Conservation (phyloP, 495 filamentous ascomycete genomes). For the Penicillium simplicissimum region DNA sequence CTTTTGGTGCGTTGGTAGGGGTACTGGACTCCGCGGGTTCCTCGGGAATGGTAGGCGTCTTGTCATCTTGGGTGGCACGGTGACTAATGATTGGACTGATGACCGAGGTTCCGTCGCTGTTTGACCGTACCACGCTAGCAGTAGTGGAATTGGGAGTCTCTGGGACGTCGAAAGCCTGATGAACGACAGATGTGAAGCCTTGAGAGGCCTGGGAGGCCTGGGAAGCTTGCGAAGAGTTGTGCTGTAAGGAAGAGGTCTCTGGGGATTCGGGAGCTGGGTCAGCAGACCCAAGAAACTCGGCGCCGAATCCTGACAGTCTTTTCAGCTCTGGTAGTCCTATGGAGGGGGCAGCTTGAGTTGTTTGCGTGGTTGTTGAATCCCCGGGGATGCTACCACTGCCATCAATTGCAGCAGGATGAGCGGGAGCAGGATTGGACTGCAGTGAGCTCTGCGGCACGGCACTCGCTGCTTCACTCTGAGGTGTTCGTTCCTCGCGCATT, state of each 20-base stretch:
- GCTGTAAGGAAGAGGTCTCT: constrained; percentile 42
- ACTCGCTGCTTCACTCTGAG: constrained; percentile 18
- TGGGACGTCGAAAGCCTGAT: constrained; percentile 70
- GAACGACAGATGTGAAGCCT: constrained; percentile 67
- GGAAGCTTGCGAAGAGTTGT: constrained; percentile 50
- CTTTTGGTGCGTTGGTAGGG: constrained; percentile 30
- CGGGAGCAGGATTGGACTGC: neutral
- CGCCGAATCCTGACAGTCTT: constrained; percentile 65
- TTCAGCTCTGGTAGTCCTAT: constrained; percentile 60
- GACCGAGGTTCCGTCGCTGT: constrained; percentile 63
- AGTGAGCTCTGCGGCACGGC: neutral
- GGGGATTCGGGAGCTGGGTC: constrained; percentile 18
- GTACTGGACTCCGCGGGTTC: constrained; percentile 46
- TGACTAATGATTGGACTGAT: constrained; percentile 70
- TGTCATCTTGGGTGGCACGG: constrained; percentile 38
- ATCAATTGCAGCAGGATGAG: constrained; percentile 1
- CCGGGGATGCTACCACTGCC: neutral
- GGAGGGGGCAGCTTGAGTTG: constrained; percentile 17
- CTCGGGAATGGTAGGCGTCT: constrained; percentile 60
- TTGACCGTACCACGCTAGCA: constrained; percentile 55
- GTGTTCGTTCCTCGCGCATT: constrained; percentile 64
- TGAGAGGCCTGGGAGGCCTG: constrained; percentile 24
- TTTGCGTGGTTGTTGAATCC: constrained; percentile 1
- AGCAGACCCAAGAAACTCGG: constrained; percentile 35
- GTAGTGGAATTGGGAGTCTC: constrained; percentile 56